Evolutionary conservation across 169 alveolate species (phyloP).

Genomic region (Plasmodium ovale): DNA sequence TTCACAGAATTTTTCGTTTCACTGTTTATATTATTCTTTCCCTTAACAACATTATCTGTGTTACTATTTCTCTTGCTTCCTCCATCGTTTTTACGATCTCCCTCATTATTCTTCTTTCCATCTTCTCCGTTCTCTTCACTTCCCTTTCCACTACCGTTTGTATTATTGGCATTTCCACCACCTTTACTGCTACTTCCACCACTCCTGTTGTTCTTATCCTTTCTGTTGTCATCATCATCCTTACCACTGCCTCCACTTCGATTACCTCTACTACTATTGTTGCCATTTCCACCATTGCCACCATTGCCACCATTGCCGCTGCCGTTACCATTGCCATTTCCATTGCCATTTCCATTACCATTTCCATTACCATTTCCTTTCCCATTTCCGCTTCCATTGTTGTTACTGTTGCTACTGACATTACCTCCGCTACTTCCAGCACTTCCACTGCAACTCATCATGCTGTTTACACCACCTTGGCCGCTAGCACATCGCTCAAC

Average conservation of each 20-base stretch:
- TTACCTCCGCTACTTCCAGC: background rate
- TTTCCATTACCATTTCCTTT: background rate
- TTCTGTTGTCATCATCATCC: slow-evolving; percentile 6
- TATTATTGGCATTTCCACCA: background rate
- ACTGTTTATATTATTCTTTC: slow-evolving; percentile 1
- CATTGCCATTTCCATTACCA: background rate
- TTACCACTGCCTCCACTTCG: background rate
- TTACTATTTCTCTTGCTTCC: background rate
- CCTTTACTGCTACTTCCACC: background rate
- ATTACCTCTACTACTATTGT: background rate
- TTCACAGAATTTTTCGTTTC: slow-evolving; percentile 2
- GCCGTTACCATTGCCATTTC: background rate
- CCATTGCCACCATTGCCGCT: background rate
- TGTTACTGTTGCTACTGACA: background rate
- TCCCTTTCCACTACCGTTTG: background rate
- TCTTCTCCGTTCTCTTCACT: background rate
- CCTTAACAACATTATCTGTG: background rate
- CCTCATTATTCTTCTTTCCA: background rate
- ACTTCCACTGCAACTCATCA: background rate
- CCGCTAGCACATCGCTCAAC: too few species aligned
- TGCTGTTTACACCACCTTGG: background rate
- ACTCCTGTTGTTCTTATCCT: background rate
- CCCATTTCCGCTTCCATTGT: background rate
- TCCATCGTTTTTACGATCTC: background rate
- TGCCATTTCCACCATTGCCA: background rate